Evolutionary conservation across 1,284 basidiomycete species (phyloP), one percentile per base, ranked within the genome.

Genomic region (Hemileia vastatrix): DNA sequence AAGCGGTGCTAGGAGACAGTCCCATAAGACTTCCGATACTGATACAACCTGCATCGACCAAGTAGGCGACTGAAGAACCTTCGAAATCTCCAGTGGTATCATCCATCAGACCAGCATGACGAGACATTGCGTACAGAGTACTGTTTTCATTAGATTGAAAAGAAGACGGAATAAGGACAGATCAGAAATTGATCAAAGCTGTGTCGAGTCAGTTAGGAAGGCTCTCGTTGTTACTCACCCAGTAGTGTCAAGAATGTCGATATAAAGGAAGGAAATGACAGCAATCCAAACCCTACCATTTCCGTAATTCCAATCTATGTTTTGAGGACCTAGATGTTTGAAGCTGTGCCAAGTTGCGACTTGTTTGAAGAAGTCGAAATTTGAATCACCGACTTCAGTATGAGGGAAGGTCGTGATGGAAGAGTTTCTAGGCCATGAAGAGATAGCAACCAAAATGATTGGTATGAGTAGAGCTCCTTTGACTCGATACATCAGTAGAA

Each of bases 111-210:
- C 87, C 87, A n/a, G 90, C 88, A 68, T 91, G 90, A 72, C 87
- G 88, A 55, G 89, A 87, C 90, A 93, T 92, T 48, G 90, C 86
- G 76, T 90, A 90, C 9, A 92, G 78, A 1, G 90, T 91, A 72
- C 88, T 87, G 53, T 80, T 83, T 24, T 79, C 81, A 65, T 82
- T 78, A 13, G 47, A 13, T n/a, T n/a, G n/a, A 19, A 56, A 40
- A 77, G 48, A 36, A 27, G n/a, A 49, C 32, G 45, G 3, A 6
- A 9, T 36, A 55, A 6, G 32, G 65, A 40, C 56, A 84, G 71
- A 89, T 81, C 67, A 90, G 86, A 76, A n/a, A n/a, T n/a, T n/a
- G n/a, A n/a, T n/a, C n/a, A n/a, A n/a, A 40, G 9, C 36, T 15
- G 71, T 72, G 68, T 73, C 72, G 36, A 15, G 36, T 11, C 11